A percentile compares a stretch with the other conserved stretches of the same genome.
Evolutionary conservation across 2,329 filamentous ascomycete genomes (phyloP).

Genomic region (Fusarium veterinarium): DNA sequence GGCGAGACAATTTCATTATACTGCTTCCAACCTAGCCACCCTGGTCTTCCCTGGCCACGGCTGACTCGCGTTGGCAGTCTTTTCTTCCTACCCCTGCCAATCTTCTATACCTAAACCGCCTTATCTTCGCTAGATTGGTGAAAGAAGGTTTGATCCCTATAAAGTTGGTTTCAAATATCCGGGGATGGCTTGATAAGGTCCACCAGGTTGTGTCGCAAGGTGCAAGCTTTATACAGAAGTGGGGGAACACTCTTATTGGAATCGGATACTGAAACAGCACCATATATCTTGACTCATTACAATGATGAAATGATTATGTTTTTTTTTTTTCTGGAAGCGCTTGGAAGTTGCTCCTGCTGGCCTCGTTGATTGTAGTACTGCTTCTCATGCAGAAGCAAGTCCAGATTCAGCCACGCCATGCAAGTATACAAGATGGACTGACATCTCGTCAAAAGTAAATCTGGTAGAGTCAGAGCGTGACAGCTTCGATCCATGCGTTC

Average conservation of each 20-base stretch:
- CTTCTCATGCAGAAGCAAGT: background rate
- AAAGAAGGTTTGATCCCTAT: background rate
- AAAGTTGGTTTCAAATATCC: background rate
- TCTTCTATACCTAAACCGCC: no score
- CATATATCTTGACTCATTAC: no score
- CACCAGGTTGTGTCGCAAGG: background rate
- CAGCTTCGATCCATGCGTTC: background rate
- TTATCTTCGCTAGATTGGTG: background rate
- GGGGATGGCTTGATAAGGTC: background rate
- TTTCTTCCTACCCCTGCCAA: background rate
- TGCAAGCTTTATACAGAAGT: background rate
- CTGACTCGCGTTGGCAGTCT: background rate
- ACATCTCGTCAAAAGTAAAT: accelerated
- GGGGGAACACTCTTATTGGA: no score
- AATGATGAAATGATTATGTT: accelerated
- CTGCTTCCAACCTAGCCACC: background rate
- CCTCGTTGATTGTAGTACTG: background rate
- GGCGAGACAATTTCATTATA: background rate
- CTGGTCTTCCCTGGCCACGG: background rate
- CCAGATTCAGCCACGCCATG: background rate
- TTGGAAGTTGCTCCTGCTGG: background rate
- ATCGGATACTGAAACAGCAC: background rate
- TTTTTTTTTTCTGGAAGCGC: background rate
- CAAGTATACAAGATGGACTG: background rate
- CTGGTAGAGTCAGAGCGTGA: accelerated